Evolutionary conservation across 108 stramenopile genomes (phyloP), one percentile per base, ranked within the genome.

Genomic region (Seminavis robusta): DNA sequence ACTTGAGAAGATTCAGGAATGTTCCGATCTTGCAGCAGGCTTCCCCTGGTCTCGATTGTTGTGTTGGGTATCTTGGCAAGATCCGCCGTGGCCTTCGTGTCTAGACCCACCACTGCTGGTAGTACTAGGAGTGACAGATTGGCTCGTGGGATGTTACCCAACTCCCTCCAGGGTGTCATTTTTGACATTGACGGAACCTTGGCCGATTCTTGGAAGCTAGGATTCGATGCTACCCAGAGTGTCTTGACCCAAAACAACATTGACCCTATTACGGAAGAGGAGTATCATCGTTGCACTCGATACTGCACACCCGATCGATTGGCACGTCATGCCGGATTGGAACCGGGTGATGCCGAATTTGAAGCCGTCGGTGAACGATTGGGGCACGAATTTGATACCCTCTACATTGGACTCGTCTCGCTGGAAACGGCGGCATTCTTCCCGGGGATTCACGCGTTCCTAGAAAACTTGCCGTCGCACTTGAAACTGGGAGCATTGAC

Each of bases 111-210:
- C n/a, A n/a, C n/a, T n/a, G n/a, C n/a, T n/a, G n/a, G n/a, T n/a
- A n/a, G n/a, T n/a, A n/a, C n/a, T n/a, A n/a, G n/a, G n/a, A n/a
- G n/a, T n/a, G n/a, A n/a, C n/a, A n/a, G n/a, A n/a, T n/a, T n/a
- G n/a, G n/a, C n/a, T n/a, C n/a, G n/a, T n/a, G n/a, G n/a, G n/a
- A n/a, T n/a, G n/a, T n/a, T n/a, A n/a, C n/a, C n/a, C n/a, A n/a
- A n/a, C n/a, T n/a, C n/a, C 44, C 50, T 70, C 6, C 59, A 76
- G 28, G 90, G 77, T 0, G 47, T 92, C 31, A 74, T 92, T 25
- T 92, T 86, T 55, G 90, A 92, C 62, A 77, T 92, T 40, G 90
- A 92, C 47, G 90, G 90, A 4, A 92, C 90, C 3, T 57, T 92
- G 42, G 90, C 86, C 4, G 86, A 92, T 59, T 85, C 83, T 8